Evolutionary conservation across 306 rosid genomes (phyloP).

Genomic region (Fagus crenata): DNA sequence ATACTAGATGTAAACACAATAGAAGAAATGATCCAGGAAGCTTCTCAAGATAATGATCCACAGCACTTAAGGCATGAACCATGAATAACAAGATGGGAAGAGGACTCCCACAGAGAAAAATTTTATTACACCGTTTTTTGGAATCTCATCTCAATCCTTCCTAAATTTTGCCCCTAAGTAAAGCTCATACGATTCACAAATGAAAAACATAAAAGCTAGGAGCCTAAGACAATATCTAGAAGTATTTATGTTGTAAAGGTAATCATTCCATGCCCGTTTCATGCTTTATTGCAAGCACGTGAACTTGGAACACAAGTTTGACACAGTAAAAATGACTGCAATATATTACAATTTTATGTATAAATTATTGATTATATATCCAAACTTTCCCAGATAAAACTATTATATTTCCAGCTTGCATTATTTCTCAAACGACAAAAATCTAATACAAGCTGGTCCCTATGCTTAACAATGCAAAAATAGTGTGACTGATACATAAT

Average conservation of each 20-base stretch:
- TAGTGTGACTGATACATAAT: too few relatives aligned
- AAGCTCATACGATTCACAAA: too few relatives aligned
- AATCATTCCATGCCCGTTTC: too few relatives aligned
- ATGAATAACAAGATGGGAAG: neutral
- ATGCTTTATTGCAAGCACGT: too few relatives aligned
- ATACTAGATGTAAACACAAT: neutral
- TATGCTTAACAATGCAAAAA: too few relatives aligned
- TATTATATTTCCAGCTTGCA: neutral
- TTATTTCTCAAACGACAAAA: neutral
- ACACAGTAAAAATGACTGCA: neutral
- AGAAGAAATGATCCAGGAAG: neutral
- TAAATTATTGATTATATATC: neutral
- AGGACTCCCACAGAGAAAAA: neutral
- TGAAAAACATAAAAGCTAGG: too few relatives aligned
- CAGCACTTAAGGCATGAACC: neutral
- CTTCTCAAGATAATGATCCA: neutral
- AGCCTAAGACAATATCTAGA: too few relatives aligned
- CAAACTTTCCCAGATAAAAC: neutral
- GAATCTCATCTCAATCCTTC: neutral
- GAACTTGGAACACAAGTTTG: neutral
- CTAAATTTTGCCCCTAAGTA: too few relatives aligned
- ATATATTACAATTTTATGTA: neutral
- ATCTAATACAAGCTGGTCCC: neutral
- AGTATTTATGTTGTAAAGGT: too few relatives aligned
- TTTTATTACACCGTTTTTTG: neutral